Evolutionary conservation across 2,329 filamentous ascomycete genomes (phyloP).

Genomic region (Ophiostoma himal-ulmi): DNA sequence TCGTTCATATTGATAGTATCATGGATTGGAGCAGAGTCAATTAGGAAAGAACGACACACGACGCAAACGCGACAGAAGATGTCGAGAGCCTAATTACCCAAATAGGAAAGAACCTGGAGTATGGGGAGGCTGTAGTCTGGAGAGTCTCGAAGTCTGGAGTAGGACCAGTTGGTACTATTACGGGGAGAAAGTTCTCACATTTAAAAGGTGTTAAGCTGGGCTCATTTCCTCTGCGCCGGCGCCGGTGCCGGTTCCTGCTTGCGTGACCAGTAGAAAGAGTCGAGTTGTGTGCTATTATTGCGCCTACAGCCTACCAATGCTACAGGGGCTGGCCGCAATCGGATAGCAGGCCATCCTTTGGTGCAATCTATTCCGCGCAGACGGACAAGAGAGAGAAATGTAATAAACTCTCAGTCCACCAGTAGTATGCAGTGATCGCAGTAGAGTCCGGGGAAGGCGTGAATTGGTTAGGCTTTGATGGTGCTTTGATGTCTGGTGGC

Average conservation of each 20-base stretch:
- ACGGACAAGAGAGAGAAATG: background rate
- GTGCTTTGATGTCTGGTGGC: background rate
- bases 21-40: background rate
- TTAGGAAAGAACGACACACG: background rate
- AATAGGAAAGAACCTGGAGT: conserved; percentile 1
- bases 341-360: background rate
- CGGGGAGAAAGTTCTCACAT: background rate
- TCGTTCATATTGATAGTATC: background rate
- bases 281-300: background rate
- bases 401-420: background rate
- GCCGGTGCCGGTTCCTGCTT: background rate
- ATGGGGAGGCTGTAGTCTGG: background rate
- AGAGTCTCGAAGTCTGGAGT: background rate
- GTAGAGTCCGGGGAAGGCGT: conserved; percentile 20
- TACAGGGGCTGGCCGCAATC: conserved; percentile 1
- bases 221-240: background rate
- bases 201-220: background rate
- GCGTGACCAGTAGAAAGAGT: background rate
- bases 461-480: background rate
- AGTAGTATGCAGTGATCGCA: background rate
- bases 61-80: background rate
- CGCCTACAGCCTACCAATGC: background rate
- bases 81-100: background rate
- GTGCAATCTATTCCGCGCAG: background rate
- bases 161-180: background rate